These are phyloP conservation scores for Eustoma russellianum DNA, from an alignment of 257 asterid genomes.

Conservation along the genomic window DNA sequence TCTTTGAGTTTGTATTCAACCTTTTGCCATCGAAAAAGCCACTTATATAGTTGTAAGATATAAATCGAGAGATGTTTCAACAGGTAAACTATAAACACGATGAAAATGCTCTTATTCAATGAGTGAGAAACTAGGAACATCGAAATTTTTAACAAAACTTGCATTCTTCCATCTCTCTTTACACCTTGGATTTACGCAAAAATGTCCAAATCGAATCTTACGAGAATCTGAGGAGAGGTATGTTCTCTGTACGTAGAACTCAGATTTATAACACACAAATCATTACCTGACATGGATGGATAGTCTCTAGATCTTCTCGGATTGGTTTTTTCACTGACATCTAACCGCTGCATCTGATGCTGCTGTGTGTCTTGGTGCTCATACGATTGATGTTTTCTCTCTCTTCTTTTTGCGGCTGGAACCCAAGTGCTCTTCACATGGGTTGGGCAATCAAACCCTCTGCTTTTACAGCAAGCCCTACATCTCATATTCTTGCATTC, in stretches of 20 bases:
- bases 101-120: too few species aligned
- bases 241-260: not conserved
- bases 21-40: too few species aligned
- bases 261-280: not conserved
- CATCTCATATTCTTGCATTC: constrained; percentile 4
- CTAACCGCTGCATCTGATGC: constrained; percentile 11
- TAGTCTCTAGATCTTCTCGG: constrained; percentile 39
- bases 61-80: too few species aligned
- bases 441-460: constrained; percentile 3
- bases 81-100: too few species aligned
- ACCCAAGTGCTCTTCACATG: constrained; percentile 12
- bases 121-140: constrained; percentile 4
- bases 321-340: constrained; percentile 14
- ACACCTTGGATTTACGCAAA: constrained; percentile 1
- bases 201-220: not conserved
- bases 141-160: constrained; percentile 1
- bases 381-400: constrained; percentile 49
- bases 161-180: not conserved
- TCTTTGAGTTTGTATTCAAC: too few species aligned
- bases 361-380: constrained; percentile 10
- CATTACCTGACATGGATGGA: constrained; percentile 37
- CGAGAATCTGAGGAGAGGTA: not conserved
- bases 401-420: constrained; percentile 42
- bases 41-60: too few species aligned
- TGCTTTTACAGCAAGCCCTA: constrained; percentile 9